Percentiles rank a stretch among this genome's conserved stretches.
Conservation (phyloP, 2,329 filamentous ascomycete genomes). For the Immersiporthe knoxdaviesiana region DNA sequence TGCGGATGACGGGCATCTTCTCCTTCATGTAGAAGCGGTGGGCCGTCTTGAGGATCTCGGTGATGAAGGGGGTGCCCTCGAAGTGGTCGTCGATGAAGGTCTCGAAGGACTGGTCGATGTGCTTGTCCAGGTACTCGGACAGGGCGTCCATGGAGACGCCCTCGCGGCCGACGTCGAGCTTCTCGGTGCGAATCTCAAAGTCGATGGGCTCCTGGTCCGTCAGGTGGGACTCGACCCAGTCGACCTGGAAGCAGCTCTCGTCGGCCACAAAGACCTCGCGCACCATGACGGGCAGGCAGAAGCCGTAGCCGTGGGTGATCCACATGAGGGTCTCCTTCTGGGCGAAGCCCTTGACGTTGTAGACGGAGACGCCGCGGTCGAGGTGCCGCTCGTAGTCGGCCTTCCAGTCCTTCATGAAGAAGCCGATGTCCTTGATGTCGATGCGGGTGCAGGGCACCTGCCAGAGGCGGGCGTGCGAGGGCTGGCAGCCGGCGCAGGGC, state of each 20-base stretch:
- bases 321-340: conserved; percentile 74
- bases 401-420: conserved; percentile 99
- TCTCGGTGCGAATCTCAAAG: conserved; percentile 86
- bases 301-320: conserved; percentile 95
- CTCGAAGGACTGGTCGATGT: conserved; percentile 91
- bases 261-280: conserved; percentile 92
- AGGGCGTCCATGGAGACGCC: conserved; percentile 81
- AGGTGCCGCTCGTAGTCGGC: conserved; percentile 93
- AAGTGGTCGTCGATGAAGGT: conserved; percentile 96
- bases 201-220: conserved; percentile 70
- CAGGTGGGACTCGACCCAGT: conserved; percentile 86
- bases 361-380: conserved; percentile 83
- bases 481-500: conserved; percentile 92
- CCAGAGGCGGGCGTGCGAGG: conserved; percentile 93
- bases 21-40: conserved; percentile 92
- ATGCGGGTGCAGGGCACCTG: conserved; percentile 97
- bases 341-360: conserved; percentile 87
- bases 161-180: conserved; percentile 85
- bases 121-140: conserved; percentile 91
- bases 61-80: conserved; percentile 91
- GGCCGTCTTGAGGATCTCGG: conserved; percentile 93
- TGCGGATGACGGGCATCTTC: conserved; percentile 86
- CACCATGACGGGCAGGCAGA: conserved; percentile 88
- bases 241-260: conserved; percentile 88
- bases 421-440: conserved; percentile 97